These are phyloP conservation scores for Ceratobasidium sp. DNA, from an alignment of 1,284 basidiomycete genomes.

Conservation along the genomic window DNA sequence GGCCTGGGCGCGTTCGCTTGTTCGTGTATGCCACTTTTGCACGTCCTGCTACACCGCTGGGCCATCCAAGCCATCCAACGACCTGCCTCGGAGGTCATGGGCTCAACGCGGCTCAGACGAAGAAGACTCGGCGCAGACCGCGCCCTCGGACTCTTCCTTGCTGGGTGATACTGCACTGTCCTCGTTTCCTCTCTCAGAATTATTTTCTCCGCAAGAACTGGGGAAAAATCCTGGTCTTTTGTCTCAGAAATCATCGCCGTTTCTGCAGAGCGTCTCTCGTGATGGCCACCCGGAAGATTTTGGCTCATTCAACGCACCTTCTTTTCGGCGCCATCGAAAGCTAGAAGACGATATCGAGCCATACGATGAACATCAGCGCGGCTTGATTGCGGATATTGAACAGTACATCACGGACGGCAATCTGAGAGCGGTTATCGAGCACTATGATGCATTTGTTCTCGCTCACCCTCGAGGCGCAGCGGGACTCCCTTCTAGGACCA, in stretches of 20 bases:
- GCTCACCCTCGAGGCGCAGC: conserved; percentile 53
- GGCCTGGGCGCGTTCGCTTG: conserved; percentile 30
- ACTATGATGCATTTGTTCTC: conserved; percentile 56
- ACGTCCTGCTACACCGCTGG: conserved; percentile 41
- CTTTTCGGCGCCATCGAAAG: conserved; percentile 39
- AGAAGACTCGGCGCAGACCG: conserved; percentile 30
- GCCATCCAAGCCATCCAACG: conserved; percentile 23
- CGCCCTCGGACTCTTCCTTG: conserved; percentile 28
- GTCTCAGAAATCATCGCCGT: conserved; percentile 10
- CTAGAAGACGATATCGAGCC: conserved; percentile 20
- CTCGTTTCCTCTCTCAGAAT: conserved; percentile 42
- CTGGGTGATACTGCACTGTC: conserved; percentile 37
- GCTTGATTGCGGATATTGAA: conserved; percentile 33
- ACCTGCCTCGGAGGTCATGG: conserved; percentile 25
- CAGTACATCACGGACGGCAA: conserved; percentile 38
- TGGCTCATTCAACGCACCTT: conserved; percentile 37
- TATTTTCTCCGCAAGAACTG: conserved; percentile 18
- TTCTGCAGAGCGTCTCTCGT: conserved; percentile 32
- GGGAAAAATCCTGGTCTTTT: neutral
- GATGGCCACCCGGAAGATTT: conserved; percentile 41
- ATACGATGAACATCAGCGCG: conserved; percentile 34
- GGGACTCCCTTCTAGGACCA: conserved; percentile 64
- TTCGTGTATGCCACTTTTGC: conserved; percentile 43
- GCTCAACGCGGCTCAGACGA: conserved; percentile 24
- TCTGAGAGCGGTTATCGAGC: conserved; percentile 25